A percentile compares a stretch with the other conserved stretches of the same genome.
Evolutionary conservation across 352 stramenopile genomes (phyloP).

Genomic region (Phytophthora quininea): DNA sequence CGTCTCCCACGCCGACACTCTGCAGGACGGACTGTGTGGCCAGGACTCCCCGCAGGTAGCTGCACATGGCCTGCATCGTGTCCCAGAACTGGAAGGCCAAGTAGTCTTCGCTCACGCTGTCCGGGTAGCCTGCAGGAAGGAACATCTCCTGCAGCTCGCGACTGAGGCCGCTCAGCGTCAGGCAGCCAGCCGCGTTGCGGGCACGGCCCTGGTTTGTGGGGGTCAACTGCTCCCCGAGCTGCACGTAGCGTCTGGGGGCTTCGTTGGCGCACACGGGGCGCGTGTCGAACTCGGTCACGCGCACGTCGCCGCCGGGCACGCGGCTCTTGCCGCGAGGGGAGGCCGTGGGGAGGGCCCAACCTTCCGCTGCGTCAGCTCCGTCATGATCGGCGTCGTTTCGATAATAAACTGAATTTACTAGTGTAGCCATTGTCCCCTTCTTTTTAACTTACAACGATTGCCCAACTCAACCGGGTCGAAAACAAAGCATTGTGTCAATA

Average conservation of each 20-base stretch:
- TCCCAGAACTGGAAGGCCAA: constrained; percentile 96
- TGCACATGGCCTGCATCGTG: constrained; percentile 94
- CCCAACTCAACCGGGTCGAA: no score
- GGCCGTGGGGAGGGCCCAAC: constrained; percentile 22
- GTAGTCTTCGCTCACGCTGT: constrained; percentile 91
- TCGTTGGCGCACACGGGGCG: constrained; percentile 62
- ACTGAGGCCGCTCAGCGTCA: constrained; percentile 40
- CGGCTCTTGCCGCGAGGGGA: no score
- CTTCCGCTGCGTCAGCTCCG: constrained; percentile 66
- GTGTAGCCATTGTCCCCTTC: no score
- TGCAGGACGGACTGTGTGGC: constrained; percentile 93
- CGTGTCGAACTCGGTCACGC: constrained; percentile 64
- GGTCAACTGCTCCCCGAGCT: constrained; percentile 42
- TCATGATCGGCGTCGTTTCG: constrained; percentile 7
- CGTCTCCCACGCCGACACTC: constrained; percentile 93
- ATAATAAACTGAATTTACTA: no score
- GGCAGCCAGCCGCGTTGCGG: constrained; percentile 22
- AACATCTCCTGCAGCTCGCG: constrained; percentile 88
- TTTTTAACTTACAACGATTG: no score
- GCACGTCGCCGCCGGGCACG: no score
- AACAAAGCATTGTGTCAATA: no score
- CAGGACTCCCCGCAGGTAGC: constrained; percentile 94
- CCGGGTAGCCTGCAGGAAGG: constrained; percentile 80
- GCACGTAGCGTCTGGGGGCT: constrained; percentile 52
- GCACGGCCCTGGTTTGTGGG: constrained; percentile 17